Percentiles rank a stretch among this genome's conserved stretches.
Evolutionary conservation across 2,329 filamentous ascomycete genomes (phyloP).

Genomic region (Aspergillus sp.): DNA sequence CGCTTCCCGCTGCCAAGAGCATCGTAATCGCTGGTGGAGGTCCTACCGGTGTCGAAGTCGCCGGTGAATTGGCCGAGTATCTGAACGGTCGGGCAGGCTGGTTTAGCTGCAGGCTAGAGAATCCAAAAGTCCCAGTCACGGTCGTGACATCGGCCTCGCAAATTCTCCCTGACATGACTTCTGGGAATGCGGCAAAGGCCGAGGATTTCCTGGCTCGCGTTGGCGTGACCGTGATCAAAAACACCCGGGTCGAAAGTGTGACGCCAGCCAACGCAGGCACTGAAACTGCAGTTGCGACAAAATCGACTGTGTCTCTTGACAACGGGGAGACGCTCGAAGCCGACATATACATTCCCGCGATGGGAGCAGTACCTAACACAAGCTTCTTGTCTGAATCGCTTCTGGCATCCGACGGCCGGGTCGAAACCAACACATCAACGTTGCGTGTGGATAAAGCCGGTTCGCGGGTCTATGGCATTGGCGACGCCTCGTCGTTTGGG

Average conservation of each 20-base stretch:
- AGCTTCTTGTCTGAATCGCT: constrained; percentile 36
- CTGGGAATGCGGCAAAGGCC: constrained; percentile 40
- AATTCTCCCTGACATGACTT: constrained; percentile 45
- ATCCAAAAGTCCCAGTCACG: constrained; percentile 45
- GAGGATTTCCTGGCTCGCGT: constrained; percentile 45
- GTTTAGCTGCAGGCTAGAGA: constrained; percentile 26
- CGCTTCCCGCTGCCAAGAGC: constrained; percentile 39
- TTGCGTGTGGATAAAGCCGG: constrained; percentile 40
- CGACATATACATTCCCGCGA: constrained; percentile 52
- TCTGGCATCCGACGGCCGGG: constrained; percentile 36
- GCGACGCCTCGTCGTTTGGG: constrained; percentile 45
- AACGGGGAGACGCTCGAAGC: constrained; percentile 41
- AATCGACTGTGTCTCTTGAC: constrained; percentile 39
- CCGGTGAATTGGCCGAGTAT: constrained; percentile 53
- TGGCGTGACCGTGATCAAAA: constrained; percentile 50
- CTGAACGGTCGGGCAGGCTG: constrained; percentile 49
- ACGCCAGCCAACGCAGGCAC: constrained; percentile 30
- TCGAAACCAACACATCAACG: constrained; percentile 39
- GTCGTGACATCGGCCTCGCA: constrained; percentile 41
- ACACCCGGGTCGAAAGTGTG: constrained; percentile 38
- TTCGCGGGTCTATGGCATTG: constrained; percentile 47
- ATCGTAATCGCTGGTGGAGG: constrained; percentile 42
- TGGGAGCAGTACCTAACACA: constrained; percentile 45
- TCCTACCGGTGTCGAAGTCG: constrained; percentile 45
- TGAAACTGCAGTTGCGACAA: constrained; percentile 20